Evolutionary conservation across 371 early-diverging fungal genomes (phyloP).

Genomic region (Mucor indicus): DNA sequence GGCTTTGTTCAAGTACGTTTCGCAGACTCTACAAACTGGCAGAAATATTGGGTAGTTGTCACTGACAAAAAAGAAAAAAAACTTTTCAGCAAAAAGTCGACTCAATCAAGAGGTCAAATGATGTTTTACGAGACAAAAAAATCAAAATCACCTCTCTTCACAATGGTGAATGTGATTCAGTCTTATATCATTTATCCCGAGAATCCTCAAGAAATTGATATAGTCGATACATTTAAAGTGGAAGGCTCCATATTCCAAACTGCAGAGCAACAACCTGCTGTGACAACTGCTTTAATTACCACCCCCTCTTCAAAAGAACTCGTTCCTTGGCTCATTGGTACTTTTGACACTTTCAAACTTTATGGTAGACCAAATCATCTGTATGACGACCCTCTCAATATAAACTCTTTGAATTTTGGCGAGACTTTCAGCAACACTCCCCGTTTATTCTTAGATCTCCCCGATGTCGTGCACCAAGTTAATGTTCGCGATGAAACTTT

Average conservation of each 20-base stretch:
- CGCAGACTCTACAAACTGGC: slow-evolving; percentile 53
- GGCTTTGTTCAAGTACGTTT: slow-evolving; percentile 53
- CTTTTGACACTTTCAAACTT: slow-evolving; percentile 38
- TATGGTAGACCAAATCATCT: slow-evolving; percentile 35
- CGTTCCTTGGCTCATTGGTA: slow-evolving; percentile 29
- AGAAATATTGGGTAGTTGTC: slow-evolving; percentile 52
- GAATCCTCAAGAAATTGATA: slow-evolving; percentile 17
- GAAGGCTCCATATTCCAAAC: slow-evolving; percentile 13
- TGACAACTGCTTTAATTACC: slow-evolving; percentile 13
- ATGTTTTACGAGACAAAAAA: slow-evolving; percentile 49
- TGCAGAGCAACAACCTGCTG: slow-evolving; percentile 1
- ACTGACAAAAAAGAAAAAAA: slow-evolving; percentile 47
- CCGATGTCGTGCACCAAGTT: slow-evolving; percentile 18
- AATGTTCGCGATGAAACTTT: slow-evolving; percentile 19
- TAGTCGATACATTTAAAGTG: slow-evolving; percentile 15
- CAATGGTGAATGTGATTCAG: slow-evolving; percentile 50
- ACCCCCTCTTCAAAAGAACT: slow-evolving; percentile 26
- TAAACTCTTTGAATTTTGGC: slow-evolving; percentile 27
- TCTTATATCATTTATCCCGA: slow-evolving; percentile 65
- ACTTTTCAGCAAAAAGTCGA: slow-evolving; percentile 38
- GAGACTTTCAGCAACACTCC: slow-evolving; percentile 18
- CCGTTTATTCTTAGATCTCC: slow-evolving; percentile 35
- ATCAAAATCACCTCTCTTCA: slow-evolving; percentile 41
- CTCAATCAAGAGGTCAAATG: slow-evolving; percentile 38
- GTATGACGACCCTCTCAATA: slow-evolving; percentile 16